Percentiles rank a stretch among this genome's conserved stretches.
phyloP scores from a whole-genome alignment of 2,329 filamentous ascomycete species.

The Aspergillus brasiliensis region DNA sequence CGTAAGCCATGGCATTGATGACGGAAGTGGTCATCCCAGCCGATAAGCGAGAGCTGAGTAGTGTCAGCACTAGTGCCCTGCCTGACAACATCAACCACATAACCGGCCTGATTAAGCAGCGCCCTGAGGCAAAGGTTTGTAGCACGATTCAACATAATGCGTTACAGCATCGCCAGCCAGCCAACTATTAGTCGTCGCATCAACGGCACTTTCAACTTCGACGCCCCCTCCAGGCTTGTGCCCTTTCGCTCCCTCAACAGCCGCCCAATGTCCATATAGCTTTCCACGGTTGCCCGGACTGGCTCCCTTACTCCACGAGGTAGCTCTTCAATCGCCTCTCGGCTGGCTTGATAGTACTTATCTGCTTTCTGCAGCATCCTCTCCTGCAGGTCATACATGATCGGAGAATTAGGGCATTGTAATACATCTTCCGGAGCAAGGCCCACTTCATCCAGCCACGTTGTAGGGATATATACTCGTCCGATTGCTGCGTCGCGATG shows the following conservation, averaged over 20 bases:
- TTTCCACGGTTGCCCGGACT: slow-evolving; percentile 70
- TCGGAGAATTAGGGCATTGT: slow-evolving; percentile 3
- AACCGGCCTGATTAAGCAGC: too few relatives aligned
- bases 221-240: not conserved
- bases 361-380: slow-evolving; percentile 64
- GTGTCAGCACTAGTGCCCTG: too few relatives aligned
- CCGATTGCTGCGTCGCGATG: slow-evolving; percentile 64
- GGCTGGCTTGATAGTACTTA: slow-evolving; percentile 58
- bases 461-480: slow-evolving; percentile 68
- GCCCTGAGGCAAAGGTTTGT: too few relatives aligned
- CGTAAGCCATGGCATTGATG: too few relatives aligned
- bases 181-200: not conserved
- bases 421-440: slow-evolving; percentile 34
- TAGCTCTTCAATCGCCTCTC: slow-evolving; percentile 61
- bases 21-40: too few relatives aligned
- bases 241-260: not conserved
- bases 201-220: not conserved
- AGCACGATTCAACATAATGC: too few relatives aligned
- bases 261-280: slow-evolving; percentile 73
- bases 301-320: slow-evolving; percentile 63
- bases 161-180: slow-evolving; percentile 1
- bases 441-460: slow-evolving; percentile 63
- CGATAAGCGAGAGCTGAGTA: too few relatives aligned
- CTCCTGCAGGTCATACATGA: slow-evolving; percentile 48
- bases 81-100: too few relatives aligned